These are phyloP conservation scores for Lithospermum erythrorhizon DNA, from an alignment of 257 asterid species.

Conservation along the genomic window DNA sequence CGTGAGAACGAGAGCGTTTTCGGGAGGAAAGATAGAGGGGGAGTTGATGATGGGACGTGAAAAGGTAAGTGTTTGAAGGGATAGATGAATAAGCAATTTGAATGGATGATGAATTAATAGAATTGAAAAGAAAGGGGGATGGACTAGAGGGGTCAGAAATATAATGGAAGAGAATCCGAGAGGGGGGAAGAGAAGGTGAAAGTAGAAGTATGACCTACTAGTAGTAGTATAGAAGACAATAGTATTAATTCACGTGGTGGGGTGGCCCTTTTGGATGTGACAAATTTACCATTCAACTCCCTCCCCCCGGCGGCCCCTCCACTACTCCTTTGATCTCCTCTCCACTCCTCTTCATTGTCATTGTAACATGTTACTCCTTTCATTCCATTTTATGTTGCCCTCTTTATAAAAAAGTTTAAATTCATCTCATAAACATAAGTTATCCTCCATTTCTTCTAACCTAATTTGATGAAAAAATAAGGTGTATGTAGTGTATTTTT, in stretches of 20 bases:
- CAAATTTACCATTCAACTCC: constrained; percentile 20
- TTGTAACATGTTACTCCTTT: no score
- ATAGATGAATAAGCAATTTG: background rate
- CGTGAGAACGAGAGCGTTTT: constrained; percentile 13
- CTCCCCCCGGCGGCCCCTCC: constrained; percentile 12
- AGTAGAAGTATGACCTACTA: background rate
- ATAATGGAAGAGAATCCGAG: background rate
- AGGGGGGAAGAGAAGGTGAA: background rate
- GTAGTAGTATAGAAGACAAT: background rate
- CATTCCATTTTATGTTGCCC: no score
- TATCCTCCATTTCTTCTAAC: no score
- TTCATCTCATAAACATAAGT: no score
- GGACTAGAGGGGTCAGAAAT: background rate
- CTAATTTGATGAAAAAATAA: no score
- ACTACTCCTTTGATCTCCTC: background rate
- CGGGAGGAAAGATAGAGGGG: background rate
- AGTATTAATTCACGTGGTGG: constrained; percentile 24
- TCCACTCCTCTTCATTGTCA: no score
- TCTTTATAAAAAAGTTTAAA: no score
- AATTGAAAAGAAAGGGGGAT: background rate
- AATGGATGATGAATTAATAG: constrained; percentile 1
- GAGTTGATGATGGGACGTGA: constrained; percentile 22
- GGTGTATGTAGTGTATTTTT: no score
- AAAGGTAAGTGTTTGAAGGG: background rate
- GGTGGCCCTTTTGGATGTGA: constrained; percentile 1